Evolutionary conservation across 371 early-diverging fungal genomes (phyloP), one percentile per base, ranked within the genome.

Genomic region (Rhizopus stolonifer): DNA sequence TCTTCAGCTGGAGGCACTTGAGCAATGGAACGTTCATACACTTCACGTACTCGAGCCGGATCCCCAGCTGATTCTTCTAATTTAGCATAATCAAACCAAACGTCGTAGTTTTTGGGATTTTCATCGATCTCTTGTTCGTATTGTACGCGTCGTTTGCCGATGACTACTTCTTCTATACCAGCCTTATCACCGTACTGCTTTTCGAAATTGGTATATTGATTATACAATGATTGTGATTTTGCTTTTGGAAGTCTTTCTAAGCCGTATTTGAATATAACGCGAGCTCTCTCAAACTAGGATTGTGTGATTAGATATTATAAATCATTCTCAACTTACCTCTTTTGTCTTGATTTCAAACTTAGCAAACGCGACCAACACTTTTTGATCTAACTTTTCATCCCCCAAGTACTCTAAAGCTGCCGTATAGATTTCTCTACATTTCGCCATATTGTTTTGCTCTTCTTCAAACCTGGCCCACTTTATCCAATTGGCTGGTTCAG

Each of bases 381-480:
- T 90, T 61, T 92, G 95, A 61, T 94, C 94, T 60, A 94, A 81
- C 46, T 86, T 82, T 34, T 90, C 92, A 45, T 92, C 93, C 24
- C 93, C 95, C 52, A 96, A 78, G 19, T 81, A 81, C 40, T 92
- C 91, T n/a, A 97, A 82, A 8, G 95, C 94, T 36, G 87, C 86
- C 45, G 84, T 86, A 79, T 79, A 96, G 29, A 87, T 90, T 38
- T 89, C 91, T 42, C 94, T 87, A 29, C 86, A 89, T 56, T 81
- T 85, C 24, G 93, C 90, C 19, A 83, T 56, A 39, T 85, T 78
- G 17, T 84, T 84, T 32, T 85, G 80, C 6, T 83, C 81, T 65
- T 96, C 97, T 71, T 97, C 99, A 70, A 95, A 96, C 66, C 85
- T 87, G 7, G 95, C 88, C 93, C 93, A 97, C 60, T 91, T 89